Conservation (phyloP, 257 asterid species). For the Nicotiana paniculata region DNA sequence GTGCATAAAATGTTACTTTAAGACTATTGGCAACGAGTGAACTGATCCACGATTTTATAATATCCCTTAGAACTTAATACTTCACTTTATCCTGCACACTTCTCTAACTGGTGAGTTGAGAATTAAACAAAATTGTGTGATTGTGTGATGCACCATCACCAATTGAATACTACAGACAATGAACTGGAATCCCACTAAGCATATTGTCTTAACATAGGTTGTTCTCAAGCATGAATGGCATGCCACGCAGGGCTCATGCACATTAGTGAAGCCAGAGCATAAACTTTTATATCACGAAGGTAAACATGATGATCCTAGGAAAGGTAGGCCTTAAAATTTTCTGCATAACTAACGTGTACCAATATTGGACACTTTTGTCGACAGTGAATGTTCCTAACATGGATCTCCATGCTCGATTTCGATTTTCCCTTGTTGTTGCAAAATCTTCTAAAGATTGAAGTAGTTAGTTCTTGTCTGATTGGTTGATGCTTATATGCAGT, state of each 20-base stretch:
- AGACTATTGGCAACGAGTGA: background rate
- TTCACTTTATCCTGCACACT: background rate
- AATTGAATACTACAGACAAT: background rate
- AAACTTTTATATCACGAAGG: background rate
- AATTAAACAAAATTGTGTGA: background rate
- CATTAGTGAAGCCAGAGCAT: background rate
- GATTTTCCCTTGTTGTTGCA: background rate
- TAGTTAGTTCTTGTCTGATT: background rate
- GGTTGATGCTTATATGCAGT: slow-evolving; percentile 21
- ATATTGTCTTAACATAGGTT: background rate
- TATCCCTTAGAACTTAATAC: background rate
- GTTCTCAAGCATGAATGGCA: background rate
- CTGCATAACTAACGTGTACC: background rate
- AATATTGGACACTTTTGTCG: background rate
- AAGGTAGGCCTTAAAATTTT: background rate
- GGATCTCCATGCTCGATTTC: background rate
- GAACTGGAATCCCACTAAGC: background rate
- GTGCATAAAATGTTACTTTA: background rate
- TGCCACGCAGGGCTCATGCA: background rate
- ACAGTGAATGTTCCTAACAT: background rate
- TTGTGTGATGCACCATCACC: background rate
- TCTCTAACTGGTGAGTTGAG: background rate
- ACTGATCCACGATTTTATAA: background rate
- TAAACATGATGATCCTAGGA: background rate
- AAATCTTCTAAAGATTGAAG: background rate